Evolutionary conservation across 805 yeast genomes (phyloP).

Genomic region (Metschnikowia shivogae): DNA sequence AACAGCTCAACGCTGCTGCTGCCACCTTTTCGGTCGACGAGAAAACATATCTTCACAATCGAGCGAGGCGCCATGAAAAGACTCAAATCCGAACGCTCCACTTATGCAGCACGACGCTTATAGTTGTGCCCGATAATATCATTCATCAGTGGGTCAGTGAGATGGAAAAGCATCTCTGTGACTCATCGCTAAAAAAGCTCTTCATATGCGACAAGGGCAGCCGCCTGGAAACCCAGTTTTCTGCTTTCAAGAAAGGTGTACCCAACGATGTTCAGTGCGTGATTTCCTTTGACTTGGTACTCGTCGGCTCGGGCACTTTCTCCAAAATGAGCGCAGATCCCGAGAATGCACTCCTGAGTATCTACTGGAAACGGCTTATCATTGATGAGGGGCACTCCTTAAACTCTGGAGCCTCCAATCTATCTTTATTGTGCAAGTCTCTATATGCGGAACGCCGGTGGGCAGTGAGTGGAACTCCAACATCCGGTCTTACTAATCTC

Average conservation of each 20-base stretch:
- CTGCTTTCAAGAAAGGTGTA: slow-evolving; percentile 19
- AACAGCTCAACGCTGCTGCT: slow-evolving; percentile 32
- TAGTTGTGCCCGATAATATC: slow-evolving; percentile 64
- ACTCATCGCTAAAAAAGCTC: slow-evolving; percentile 31
- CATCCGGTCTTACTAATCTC: slow-evolving; percentile 60
- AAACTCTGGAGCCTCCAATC: slow-evolving; percentile 48
- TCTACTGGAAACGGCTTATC: slow-evolving; percentile 66
- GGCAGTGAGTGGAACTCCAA: slow-evolving; percentile 77
- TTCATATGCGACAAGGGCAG: slow-evolving; percentile 26
- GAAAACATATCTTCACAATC: slow-evolving; percentile 9
- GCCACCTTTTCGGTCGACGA: slow-evolving; percentile 41
- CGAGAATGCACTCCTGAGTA: slow-evolving; percentile 27
- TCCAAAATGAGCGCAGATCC: slow-evolving; percentile 28
- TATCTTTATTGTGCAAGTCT: slow-evolving; percentile 45
- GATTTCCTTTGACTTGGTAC: slow-evolving; percentile 47
- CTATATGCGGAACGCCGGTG: slow-evolving; percentile 59
- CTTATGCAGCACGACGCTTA: slow-evolving; percentile 51
- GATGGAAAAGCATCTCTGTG: slow-evolving; percentile 49
- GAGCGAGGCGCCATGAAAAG: slow-evolving; percentile 15
- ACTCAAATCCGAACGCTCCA: slow-evolving; percentile 25
- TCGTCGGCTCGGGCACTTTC: slow-evolving; percentile 47
- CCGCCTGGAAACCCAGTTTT: neutral
- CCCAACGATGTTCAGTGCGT: slow-evolving; percentile 29
- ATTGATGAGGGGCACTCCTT: slow-evolving; percentile 76
- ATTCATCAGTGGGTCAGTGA: slow-evolving; percentile 64